Conservation (phyloP, 345 rosid genomes). For the Lepidium sativum region DNA sequence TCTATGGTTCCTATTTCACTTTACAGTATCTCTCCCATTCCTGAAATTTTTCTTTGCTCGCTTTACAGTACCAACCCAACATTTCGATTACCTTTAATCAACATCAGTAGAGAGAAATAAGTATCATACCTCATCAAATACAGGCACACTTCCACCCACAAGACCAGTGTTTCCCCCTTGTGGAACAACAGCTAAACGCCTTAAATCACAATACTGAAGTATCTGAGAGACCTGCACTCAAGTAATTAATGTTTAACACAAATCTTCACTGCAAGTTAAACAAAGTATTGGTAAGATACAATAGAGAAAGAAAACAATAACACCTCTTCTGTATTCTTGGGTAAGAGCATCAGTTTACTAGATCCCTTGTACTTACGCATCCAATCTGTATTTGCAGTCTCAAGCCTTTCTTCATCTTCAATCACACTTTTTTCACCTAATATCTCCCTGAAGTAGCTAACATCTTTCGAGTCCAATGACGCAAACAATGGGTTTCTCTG, state of each 20-base stretch:
- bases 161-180: conserved; percentile 98
- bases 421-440: conserved; percentile 66
- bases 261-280: neutral
- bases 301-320: neutral
- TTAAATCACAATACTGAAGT: conserved; percentile 71
- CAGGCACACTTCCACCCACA: conserved; percentile 98
- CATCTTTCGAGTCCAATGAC: conserved; percentile 52
- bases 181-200: conserved; percentile 88
- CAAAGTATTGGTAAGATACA: neutral
- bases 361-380: conserved; percentile 73
- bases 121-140: conserved; percentile 75
- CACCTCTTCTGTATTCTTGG: conserved; percentile 71
- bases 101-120: neutral
- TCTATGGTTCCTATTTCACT: neutral
- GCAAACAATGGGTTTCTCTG: conserved; percentile 65
- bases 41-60: neutral
- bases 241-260: neutral
- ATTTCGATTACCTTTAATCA: neutral
- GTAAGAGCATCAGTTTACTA: conserved; percentile 79
- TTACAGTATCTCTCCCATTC: neutral
- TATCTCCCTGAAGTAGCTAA: conserved; percentile 51
- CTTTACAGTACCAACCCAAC: neutral
- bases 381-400: conserved; percentile 86
- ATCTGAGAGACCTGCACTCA: conserved; percentile 67
- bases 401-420: conserved; percentile 68